These are phyloP conservation scores for Colletotrichum paranaense DNA, from an alignment of 2,329 filamentous ascomycete genomes.

Conservation along the genomic window DNA sequence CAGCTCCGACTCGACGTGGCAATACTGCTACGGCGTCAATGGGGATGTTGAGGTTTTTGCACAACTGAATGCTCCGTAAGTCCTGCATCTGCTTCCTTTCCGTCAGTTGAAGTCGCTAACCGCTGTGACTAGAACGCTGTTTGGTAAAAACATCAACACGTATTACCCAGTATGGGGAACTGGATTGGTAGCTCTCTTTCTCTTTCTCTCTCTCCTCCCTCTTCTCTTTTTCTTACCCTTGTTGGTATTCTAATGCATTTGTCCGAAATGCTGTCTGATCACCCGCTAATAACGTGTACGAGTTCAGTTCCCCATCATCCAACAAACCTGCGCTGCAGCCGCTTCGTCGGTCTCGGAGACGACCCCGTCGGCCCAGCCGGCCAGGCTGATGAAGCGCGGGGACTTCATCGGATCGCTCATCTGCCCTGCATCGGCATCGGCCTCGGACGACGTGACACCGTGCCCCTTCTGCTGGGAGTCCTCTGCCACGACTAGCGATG, in stretches of 20 bases:
- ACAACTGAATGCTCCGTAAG: constrained; percentile 2
- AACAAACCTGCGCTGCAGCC: background rate
- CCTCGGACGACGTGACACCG: background rate
- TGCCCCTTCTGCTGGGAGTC: background rate
- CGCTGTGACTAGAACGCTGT: background rate
- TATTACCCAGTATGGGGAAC: background rate
- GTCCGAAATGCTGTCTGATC: no score
- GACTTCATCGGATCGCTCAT: background rate
- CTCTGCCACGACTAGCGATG: background rate
- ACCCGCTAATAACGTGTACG: no score
- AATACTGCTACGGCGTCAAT: constrained; percentile 11
- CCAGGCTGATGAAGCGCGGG: background rate
- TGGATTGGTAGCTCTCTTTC: background rate
- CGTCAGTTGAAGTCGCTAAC: no score
- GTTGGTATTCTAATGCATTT: no score
- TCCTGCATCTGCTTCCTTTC: background rate
- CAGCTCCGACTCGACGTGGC: background rate
- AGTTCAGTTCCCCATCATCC: background rate
- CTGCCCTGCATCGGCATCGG: background rate
- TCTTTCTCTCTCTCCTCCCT: no score
- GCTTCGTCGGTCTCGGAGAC: background rate
- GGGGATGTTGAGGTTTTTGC: background rate
- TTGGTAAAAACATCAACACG: background rate
- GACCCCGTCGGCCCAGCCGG: background rate
- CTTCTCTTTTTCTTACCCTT: no score